Evolutionary conservation across 2,329 filamentous ascomycete species (phyloP).

Genomic region (Neurospora sp.): DNA sequence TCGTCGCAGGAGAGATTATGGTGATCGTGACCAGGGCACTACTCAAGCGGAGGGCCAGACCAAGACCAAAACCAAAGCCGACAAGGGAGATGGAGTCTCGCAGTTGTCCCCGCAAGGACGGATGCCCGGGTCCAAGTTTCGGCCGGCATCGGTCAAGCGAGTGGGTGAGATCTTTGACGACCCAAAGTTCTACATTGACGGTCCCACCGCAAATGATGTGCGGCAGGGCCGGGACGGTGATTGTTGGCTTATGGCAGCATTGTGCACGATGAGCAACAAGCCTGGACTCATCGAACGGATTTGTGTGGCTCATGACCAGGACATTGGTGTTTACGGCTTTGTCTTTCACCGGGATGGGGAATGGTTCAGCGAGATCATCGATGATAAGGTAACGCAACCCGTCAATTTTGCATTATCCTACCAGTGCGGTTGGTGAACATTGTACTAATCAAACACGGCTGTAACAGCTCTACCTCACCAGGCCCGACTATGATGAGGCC

Average conservation of each 20-base stretch:
- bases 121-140: conserved; percentile 21
- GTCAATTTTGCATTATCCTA: not conserved
- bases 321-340: conserved; percentile 74
- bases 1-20: not conserved
- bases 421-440: not conserved
- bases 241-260: conserved; percentile 76
- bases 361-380: conserved; percentile 52
- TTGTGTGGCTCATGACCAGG: conserved; percentile 62
- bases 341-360: conserved; percentile 75
- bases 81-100: not conserved
- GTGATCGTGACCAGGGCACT: not conserved
- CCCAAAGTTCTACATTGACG: conserved; percentile 68
- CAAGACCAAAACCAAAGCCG: conserved; percentile 2
- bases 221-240: conserved; percentile 70
- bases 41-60: conserved; percentile 3
- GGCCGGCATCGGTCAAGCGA: conserved; percentile 52
- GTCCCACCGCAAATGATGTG: conserved; percentile 66
- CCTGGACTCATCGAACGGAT: conserved; percentile 59
- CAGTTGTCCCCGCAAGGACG: conserved; percentile 8
- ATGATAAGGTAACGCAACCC: conserved; percentile 34
- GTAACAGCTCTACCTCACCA: conserved; percentile 39
- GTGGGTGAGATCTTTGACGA: conserved; percentile 67
- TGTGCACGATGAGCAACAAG: conserved; percentile 69
- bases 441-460: not conserved
- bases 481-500: conserved; percentile 50